Evolutionary conservation across 1,284 basidiomycete genomes (phyloP).

Genomic region (Austropuccinia psidii): DNA sequence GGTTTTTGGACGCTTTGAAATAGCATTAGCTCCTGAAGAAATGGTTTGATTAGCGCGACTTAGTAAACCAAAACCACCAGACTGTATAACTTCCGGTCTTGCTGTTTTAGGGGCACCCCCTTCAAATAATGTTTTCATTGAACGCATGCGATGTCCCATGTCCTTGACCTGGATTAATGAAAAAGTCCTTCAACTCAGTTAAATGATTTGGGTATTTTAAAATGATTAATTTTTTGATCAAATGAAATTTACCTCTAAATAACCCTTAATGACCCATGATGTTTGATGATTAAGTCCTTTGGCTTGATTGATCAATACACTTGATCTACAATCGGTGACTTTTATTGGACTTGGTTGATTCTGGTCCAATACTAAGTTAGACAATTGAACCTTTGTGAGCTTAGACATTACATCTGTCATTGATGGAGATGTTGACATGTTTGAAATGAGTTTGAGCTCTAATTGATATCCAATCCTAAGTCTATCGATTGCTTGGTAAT

Average conservation of each 20-base stretch:
- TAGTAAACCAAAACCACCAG: too few species aligned
- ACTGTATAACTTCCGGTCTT: too few species aligned
- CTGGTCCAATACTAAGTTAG: constrained; percentile 9
- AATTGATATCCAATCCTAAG: constrained; percentile 17
- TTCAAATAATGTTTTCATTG: too few species aligned
- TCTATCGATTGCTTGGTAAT: constrained; percentile 9
- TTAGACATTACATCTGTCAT: constrained; percentile 2
- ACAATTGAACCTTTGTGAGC: constrained; percentile 15
- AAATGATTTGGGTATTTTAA: too few species aligned
- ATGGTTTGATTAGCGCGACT: too few species aligned
- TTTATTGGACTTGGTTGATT: neutral
- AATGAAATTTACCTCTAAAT: constrained; percentile 11
- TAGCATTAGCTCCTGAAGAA: too few species aligned
- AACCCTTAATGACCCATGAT: constrained; percentile 25
- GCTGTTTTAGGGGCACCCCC: too few species aligned
- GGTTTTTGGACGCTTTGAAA: too few species aligned
- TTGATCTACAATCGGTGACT: constrained; percentile 9
- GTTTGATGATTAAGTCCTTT: neutral
- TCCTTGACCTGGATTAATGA: too few species aligned
- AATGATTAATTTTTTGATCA: too few species aligned
- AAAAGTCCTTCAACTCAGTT: too few species aligned
- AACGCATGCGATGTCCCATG: too few species aligned
- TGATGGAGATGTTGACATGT: neutral
- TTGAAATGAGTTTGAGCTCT: constrained; percentile 1
- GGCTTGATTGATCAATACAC: neutral